Percentiles rank a stretch among this genome's conserved stretches.
Evolutionary conservation across 768 basidiomycete species (phyloP).

Genomic region (Rubroboletus pulcherrimus): DNA sequence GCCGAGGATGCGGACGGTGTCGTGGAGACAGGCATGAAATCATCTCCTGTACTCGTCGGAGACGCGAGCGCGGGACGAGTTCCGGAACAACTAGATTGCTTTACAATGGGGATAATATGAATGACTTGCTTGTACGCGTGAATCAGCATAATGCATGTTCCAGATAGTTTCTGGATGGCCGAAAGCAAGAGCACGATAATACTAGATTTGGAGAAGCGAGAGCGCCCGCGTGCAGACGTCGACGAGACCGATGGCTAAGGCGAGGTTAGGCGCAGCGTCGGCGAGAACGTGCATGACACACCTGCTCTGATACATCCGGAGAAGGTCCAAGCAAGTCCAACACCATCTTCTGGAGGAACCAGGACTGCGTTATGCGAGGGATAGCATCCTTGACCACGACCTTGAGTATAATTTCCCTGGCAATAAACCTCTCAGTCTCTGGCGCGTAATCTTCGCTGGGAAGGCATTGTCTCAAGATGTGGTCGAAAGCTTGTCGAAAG

Average conservation of each 20-base stretch:
- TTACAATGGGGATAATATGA: slow-evolving; percentile 62
- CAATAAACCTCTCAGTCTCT: slow-evolving; percentile 67
- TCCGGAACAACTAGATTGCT: slow-evolving; percentile 33
- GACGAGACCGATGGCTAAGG: slow-evolving; percentile 20
- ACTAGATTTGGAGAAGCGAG: slow-evolving; percentile 45
- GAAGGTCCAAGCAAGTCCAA: slow-evolving; percentile 60
- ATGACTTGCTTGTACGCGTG: slow-evolving; percentile 64
- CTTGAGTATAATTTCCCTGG: slow-evolving; percentile 81
- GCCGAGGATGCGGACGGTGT: slow-evolving; percentile 23
- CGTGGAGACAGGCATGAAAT: not conserved
- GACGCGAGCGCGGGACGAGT: not conserved
- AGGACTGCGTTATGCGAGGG: slow-evolving; percentile 75
- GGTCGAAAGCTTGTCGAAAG: slow-evolving; percentile 74
- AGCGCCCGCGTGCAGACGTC: slow-evolving; percentile 28
- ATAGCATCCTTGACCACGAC: slow-evolving; percentile 65
- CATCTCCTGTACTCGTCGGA: not conserved
- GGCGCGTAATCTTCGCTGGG: slow-evolving; percentile 77
- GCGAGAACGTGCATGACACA: not conserved
- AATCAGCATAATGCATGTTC: slow-evolving; percentile 62
- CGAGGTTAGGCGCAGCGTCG: not conserved
- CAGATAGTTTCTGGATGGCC: slow-evolving; percentile 67
- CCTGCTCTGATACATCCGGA: slow-evolving; percentile 26
- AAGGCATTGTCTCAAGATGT: slow-evolving; percentile 67
- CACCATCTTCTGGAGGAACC: slow-evolving; percentile 79
- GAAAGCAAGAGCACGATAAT: slow-evolving; percentile 71